These are phyloP conservation scores for Arabis alpina DNA, from an alignment of 345 rosid genomes.

Conservation along the genomic window DNA sequence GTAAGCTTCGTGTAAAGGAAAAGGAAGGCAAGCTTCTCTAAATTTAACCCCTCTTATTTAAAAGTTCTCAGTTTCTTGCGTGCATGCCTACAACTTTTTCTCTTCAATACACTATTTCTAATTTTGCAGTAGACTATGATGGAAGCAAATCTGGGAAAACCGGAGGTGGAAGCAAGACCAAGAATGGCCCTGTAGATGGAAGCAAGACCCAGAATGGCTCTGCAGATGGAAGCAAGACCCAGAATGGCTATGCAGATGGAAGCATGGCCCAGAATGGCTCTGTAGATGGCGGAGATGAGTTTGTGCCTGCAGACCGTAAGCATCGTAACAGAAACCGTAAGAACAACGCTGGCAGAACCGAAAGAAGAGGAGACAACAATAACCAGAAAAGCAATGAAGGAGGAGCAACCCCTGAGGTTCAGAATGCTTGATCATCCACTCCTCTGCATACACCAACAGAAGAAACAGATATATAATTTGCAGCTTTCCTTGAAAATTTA, in stretches of 20 bases:
- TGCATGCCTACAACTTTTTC: constrained; percentile 1
- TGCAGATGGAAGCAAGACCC: constrained; percentile 1
- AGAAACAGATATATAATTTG: constrained; percentile 15
- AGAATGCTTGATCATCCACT: constrained; percentile 20
- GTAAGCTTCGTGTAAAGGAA: constrained; percentile 45
- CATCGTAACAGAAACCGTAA: constrained; percentile 16
- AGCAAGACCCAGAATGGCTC: constrained; percentile 31
- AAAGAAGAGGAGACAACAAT: constrained; percentile 14
- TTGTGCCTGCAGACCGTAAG: constrained; percentile 1
- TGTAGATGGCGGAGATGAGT: constrained; percentile 34
- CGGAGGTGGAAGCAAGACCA: constrained; percentile 31
- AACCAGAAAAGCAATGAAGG: constrained; percentile 32
- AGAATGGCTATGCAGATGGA: too few relatives aligned
- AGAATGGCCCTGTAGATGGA: constrained; percentile 25
- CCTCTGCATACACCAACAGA: constrained; percentile 17
- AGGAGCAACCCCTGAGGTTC: constrained; percentile 7
- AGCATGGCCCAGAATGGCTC: not conserved
- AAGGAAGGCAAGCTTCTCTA: constrained; percentile 36
- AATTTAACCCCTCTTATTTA: not conserved
- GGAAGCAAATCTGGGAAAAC: constrained; percentile 37
- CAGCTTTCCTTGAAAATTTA: constrained; percentile 24
- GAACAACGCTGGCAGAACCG: constrained; percentile 27
- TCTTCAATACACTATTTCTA: not conserved
- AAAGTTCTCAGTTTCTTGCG: not conserved
- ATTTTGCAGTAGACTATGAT: constrained; percentile 38